Evolutionary conservation across 805 yeast genomes (phyloP), one percentile per base, ranked within the genome.

Genomic region (Candida cerambycidarum): DNA sequence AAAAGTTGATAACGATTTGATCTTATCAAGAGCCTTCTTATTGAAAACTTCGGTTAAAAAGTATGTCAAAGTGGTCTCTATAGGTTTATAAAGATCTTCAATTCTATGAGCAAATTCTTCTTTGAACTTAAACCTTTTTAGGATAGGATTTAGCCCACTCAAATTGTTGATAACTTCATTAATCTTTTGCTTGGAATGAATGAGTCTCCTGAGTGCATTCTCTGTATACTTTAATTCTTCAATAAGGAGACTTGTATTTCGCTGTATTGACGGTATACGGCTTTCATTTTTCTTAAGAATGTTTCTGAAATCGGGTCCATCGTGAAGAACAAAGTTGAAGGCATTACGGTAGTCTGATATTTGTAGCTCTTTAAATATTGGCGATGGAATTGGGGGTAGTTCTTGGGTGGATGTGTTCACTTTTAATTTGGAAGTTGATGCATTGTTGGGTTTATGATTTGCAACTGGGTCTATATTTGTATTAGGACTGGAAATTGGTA

Each of bases 221-320:
- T 69, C 73, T 32, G 69, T 45, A 7, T 45, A 39, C 29, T 54
- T 62, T 12, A 62, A 39, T 32, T 68, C 74, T 6, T 69, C 73
- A 8, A 54, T 55, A 8, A 69, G 43, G 9, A 37, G 40, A 4
- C 45, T 39, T 36, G 59, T 54, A 4, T 55, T 51, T 25, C 54
- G 57, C 32, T 56, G 61, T 41, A 65, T 59, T 7, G 40, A 34
- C 0, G 71, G 69, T 5, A 67, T 45, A 3, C 50, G 46, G 11
- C 52, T 44, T 46, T 70, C 75, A 44, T 65, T 63, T n/a, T 48
- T 52, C 6, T 47, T 48, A 31, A 71, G 54, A 4, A 61, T 45
- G 15, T 53, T 61, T 19, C 76, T 49, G 41, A 70, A 69, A 38
- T 68, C 72, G 4, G 76, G 76, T 0, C 76, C 76, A 47, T 71